Base-by-base conservation (phyloP, 495 filamentous ascomycete genomes). In the Xylaria telfairii region DNA sequence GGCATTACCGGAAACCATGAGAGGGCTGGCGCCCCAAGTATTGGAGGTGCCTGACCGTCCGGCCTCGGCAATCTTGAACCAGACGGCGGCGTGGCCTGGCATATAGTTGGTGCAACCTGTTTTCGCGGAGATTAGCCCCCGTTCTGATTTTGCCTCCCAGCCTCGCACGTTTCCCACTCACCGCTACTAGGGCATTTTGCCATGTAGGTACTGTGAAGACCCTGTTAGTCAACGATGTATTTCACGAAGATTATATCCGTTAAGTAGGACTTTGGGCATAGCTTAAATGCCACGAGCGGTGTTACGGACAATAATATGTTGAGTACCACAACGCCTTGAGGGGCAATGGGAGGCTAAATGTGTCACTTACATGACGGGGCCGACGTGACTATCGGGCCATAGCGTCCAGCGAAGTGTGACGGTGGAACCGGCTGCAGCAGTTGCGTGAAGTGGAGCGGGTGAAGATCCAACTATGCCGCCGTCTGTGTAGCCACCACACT, bases 341-440 rank as follows among this genome's bases (percentile, higher is more conserved):
- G 46, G 21, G 41, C 7, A 10, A 32, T 19, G 41, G 83, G 80
- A 90, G 92, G 71, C 88, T 85, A 67, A 90, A 90, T 72, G 92
- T 76, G 80, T 91, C 91, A 62, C 86, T 88, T 72, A 68, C 67
- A 92, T 85, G 60, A 92, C 85, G 1, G 90, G 90, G 9, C 91
- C 91, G 71, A 89, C 83, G 74, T 91, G 90, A 44, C 79, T 83
- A 21, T 82, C 80, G 9, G 90, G 90, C 89, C 89, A 92, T 1
- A 81, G 53, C 4, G 87, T 88, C 90, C 90, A 92, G 70, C 87
- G 86, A 17, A 93, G 81, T 63, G 85, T 85, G 54, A 91, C 85
- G 2, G 75, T 80, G 28, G 83, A 84, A 64, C 89, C 88, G 41
- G 89, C 89, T 51, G 81, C 80, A 24, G 85, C 84, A 24, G 81